Conservation (phyloP, 2,329 filamentous ascomycete genomes). For the Pyricularia sp. region DNA sequence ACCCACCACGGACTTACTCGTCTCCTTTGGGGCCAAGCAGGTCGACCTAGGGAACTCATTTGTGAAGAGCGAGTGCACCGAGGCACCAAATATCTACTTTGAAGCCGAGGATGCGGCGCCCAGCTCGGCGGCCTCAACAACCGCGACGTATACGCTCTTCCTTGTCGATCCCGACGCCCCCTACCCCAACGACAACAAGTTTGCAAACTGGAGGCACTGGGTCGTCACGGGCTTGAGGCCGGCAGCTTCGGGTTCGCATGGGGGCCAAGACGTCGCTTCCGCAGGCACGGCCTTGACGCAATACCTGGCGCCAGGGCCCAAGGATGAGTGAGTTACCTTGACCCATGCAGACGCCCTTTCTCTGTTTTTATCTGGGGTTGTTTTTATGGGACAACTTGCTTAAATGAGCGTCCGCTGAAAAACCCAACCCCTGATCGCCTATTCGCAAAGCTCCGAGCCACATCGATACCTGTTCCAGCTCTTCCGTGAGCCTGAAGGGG, state of each 20-base stretch:
- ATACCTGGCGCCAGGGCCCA: conserved; percentile 30
- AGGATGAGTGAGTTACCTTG: conserved; percentile 27
- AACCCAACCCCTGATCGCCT: not conserved
- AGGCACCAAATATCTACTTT: not conserved
- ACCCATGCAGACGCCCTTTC: not conserved
- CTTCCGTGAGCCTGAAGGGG: conserved; percentile 23
- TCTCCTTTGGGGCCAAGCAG: not conserved
- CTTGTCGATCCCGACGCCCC: conserved; percentile 42
- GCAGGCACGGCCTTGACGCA: conserved; percentile 19
- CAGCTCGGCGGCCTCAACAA: not conserved
- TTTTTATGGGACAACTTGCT: not conserved
- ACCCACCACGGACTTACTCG: not conserved
- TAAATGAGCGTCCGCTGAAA: not conserved
- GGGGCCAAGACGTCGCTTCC: conserved; percentile 12
- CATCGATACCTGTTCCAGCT: conserved; percentile 33
- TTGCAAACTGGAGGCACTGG: conserved; percentile 43
- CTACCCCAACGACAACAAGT: conserved; percentile 40
- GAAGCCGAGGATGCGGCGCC: not conserved
- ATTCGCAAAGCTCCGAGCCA: conserved; percentile 24
- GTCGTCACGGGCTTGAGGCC: conserved; percentile 28
- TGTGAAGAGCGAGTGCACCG: conserved; percentile 4
- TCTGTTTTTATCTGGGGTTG: not conserved
- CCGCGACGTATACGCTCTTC: conserved; percentile 27
- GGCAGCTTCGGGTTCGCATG: conserved; percentile 8
- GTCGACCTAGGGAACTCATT: conserved; percentile 2